These are phyloP conservation scores for Metschnikowia gelsemii DNA, from an alignment of 805 yeast genomes.

Conservation along the genomic window DNA sequence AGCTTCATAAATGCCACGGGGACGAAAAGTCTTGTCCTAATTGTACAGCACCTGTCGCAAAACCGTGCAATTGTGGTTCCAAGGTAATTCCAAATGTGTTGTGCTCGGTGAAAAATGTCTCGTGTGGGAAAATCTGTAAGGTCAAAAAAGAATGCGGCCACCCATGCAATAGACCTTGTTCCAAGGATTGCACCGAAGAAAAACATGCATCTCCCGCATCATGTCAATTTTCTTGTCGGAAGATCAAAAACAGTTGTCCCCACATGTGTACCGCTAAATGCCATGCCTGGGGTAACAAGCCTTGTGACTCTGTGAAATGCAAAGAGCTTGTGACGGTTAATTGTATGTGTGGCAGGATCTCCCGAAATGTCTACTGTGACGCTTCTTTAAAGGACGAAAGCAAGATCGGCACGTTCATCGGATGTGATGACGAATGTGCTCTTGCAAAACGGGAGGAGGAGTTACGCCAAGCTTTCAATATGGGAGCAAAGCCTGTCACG, in stretches of 20 bases:
- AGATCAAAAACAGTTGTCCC: conserved; percentile 54
- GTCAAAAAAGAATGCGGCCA: conserved; percentile 41
- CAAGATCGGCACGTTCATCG: conserved; percentile 39
- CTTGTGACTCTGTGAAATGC: conserved; percentile 57
- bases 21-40: conserved; percentile 66
- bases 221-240: conserved; percentile 63
- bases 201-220: conserved; percentile 46
- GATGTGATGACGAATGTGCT: conserved; percentile 73
- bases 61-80: conserved; percentile 61
- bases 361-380: conserved; percentile 54
- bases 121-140: conserved; percentile 52
- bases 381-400: conserved; percentile 40
- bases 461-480: conserved; percentile 60
- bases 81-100: conserved; percentile 57
- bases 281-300: conserved; percentile 48
- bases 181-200: conserved; percentile 58
- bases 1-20: conserved; percentile 75
- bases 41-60: conserved; percentile 61
- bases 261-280: conserved; percentile 66
- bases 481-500: conserved; percentile 19
- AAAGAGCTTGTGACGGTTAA: conserved; percentile 45
- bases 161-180: conserved; percentile 57
- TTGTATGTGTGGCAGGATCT: conserved; percentile 66
- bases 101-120: conserved; percentile 66
- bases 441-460: conserved; percentile 56